phyloP scores from a whole-genome alignment of 2,329 filamentous ascomycete genomes.

The Aquanectria penicillioides region DNA sequence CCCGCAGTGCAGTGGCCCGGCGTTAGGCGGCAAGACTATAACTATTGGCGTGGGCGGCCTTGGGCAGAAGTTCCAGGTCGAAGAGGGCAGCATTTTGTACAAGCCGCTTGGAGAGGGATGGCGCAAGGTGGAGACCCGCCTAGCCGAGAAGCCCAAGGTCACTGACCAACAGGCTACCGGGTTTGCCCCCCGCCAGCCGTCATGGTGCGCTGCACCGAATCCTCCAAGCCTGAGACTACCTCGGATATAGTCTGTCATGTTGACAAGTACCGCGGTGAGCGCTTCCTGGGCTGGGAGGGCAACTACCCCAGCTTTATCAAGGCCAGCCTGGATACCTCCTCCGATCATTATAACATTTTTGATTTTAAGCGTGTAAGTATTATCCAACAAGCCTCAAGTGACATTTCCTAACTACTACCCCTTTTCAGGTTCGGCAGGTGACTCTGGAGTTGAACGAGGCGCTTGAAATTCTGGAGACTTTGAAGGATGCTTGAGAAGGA shows the following conservation, averaged over 20 bases:
- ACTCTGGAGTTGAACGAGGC: slow-evolving; percentile 1
- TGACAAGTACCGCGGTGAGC: slow-evolving; percentile 40
- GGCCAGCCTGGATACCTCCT: slow-evolving; percentile 40
- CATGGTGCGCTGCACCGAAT: slow-evolving; percentile 34
- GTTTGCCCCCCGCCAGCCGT: slow-evolving; percentile 37
- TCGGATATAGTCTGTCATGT: slow-evolving; percentile 27
- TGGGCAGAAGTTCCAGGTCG: slow-evolving; percentile 28
- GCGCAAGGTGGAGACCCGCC: slow-evolving; percentile 25
- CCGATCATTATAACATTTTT: slow-evolving; percentile 43
- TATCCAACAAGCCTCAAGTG: not conserved
- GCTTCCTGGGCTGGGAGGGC: slow-evolving; percentile 43
- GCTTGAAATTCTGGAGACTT: slow-evolving; percentile 1
- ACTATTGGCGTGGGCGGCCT: slow-evolving; percentile 29
- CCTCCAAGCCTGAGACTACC: slow-evolving; percentile 9
- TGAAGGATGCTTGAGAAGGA: not conserved
- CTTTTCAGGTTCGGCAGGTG: slow-evolving; percentile 3
- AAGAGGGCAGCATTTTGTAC: slow-evolving; percentile 31
- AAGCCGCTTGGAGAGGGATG: slow-evolving; percentile 33
- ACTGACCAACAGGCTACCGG: not conserved
- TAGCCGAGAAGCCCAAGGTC: slow-evolving; percentile 8
- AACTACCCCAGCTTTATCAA: slow-evolving; percentile 41
- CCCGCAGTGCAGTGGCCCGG: slow-evolving; percentile 37
- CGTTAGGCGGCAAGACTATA: slow-evolving; percentile 15
- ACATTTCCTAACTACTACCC: not conserved
- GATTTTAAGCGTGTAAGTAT: slow-evolving; percentile 25